Base-by-base conservation (phyloP, 2,329 filamentous ascomycete genomes). In the Beauveria sp. region DNA sequence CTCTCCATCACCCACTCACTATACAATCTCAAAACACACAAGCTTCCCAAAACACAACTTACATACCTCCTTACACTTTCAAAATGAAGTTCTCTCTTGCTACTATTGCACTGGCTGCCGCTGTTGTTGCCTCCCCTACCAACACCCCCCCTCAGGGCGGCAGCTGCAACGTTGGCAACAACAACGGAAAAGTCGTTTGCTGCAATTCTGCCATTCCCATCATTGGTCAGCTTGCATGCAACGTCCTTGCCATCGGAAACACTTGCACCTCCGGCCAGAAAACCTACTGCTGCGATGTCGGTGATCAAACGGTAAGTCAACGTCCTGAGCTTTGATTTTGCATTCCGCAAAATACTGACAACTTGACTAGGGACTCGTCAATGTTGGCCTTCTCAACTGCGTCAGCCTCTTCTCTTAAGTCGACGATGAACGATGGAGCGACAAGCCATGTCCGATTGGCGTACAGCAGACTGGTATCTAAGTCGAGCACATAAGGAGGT, bases 71-170 rank as follows among this genome's bases (percentile, higher is more conserved):
- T 20, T 5, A 55, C 12, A 37, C 16, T 28, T 37, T 51, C 57
- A 53, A 30, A 18, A 60, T 60, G 57, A 60, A 60, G 50, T 60
- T 60, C 57, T 22, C 41, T 26, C 22, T 47, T 18, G 48, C 57
- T 20, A 28, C 40, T 18, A 54, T 47, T n/a, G 26, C 50, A 26
- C 41, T 60, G 22, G 57, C 50, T 26, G 50, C 57, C 5, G 20
- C 47, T 26, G 37, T n/a, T 16, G 18, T 37, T 18, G 56, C 56
- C 6, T 41, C 56, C 28, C 48, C 56, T 30, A 18, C 20, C 40
- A 30, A 6, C n/a, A n/a, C n/a, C n/a, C n/a, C n/a, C n/a, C n/a
- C n/a, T n/a, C n/a, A n/a, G n/a, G n/a, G n/a, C n/a, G n/a, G n/a
- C n/a, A n/a, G n/a, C n/a, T n/a, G n/a, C n/a, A n/a, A n/a, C n/a